Evolutionary conservation across 768 basidiomycete genomes (phyloP).

Genomic region (Phaeolepiota aurea): DNA sequence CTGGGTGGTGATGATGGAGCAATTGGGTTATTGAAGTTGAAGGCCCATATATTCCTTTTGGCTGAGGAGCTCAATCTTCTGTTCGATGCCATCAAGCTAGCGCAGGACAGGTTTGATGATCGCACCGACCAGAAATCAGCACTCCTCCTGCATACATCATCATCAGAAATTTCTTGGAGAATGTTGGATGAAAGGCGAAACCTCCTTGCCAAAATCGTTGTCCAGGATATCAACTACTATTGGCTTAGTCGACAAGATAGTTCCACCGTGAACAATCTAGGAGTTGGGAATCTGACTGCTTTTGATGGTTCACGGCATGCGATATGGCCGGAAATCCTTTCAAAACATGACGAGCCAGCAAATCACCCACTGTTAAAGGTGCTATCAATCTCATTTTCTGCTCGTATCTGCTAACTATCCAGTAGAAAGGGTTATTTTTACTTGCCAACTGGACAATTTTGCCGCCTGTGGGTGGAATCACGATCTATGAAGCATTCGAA

Average conservation of each 20-base stretch:
- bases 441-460: conserved; percentile 74
- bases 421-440: conserved; percentile 63
- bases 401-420: conserved; percentile 6
- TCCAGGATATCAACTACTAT: conserved; percentile 68
- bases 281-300: conserved; percentile 71
- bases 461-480: conserved; percentile 91
- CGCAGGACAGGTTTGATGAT: conserved; percentile 66
- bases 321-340: conserved; percentile 81
- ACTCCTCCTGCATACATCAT: conserved; percentile 70
- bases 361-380: conserved; percentile 71
- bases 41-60: conserved; percentile 64
- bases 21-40: conserved; percentile 55
- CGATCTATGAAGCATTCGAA: conserved; percentile 78
- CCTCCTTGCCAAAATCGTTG: conserved; percentile 79
- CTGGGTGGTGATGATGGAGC: conserved; percentile 35
- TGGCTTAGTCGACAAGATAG: conserved; percentile 87
- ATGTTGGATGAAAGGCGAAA: conserved; percentile 73
- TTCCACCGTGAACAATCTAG: conserved; percentile 71
- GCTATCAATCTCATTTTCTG: not conserved
- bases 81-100: conserved; percentile 80
- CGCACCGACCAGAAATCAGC: conserved; percentile 71
- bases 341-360: conserved; percentile 63
- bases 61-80: conserved; percentile 76
- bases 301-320: conserved; percentile 82
- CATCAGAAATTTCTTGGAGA: conserved; percentile 84